These are phyloP conservation scores for Trichophyton schoenleinii DNA, from an alignment of 2,329 filamentous ascomycete species.

Conservation along the genomic window DNA sequence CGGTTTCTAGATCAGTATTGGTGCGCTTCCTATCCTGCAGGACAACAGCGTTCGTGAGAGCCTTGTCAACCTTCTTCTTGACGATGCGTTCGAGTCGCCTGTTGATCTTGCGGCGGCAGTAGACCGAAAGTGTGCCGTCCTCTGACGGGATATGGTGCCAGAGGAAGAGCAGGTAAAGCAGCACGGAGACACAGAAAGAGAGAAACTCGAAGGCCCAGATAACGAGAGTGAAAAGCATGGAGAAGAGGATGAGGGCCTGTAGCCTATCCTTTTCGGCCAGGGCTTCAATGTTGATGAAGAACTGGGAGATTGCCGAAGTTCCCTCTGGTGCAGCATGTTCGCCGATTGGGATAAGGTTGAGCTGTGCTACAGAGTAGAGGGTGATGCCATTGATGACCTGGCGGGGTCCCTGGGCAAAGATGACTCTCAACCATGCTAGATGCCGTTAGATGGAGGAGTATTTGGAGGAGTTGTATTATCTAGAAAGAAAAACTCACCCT, in stretches of 20 bases:
- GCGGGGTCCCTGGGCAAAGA: conserved; percentile 83
- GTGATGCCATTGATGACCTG: conserved; percentile 86
- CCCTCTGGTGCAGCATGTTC: conserved; percentile 42
- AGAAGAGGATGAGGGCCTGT: conserved; percentile 70
- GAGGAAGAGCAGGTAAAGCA: conserved; percentile 79
- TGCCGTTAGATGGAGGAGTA: conserved; percentile 14
- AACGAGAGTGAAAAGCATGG: conserved; percentile 84
- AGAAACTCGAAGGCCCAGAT: conserved; percentile 78
- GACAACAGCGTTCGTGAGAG: conserved; percentile 61
- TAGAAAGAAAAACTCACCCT: conserved; percentile 33
- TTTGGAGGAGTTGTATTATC: too few relatives aligned
- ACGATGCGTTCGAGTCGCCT: conserved; percentile 74
- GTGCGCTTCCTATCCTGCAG: conserved; percentile 42
- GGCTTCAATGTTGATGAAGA: conserved; percentile 68
- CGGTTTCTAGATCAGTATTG: conserved; percentile 21
- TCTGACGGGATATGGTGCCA: conserved; percentile 79
- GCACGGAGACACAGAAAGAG: conserved; percentile 55
- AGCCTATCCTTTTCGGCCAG: conserved; percentile 62
- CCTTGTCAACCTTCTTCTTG: conserved; percentile 74
- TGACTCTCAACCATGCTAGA: conserved; percentile 70
- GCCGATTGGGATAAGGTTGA: conserved; percentile 55
- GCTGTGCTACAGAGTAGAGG: conserved; percentile 67
- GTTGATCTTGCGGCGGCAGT: conserved; percentile 88
- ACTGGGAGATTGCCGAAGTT: conserved; percentile 54
- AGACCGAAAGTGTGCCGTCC: conserved; percentile 69